Base-by-base conservation (phyloP, 495 filamentous ascomycete species). In the Lasiosphaeria miniovina region DNA sequence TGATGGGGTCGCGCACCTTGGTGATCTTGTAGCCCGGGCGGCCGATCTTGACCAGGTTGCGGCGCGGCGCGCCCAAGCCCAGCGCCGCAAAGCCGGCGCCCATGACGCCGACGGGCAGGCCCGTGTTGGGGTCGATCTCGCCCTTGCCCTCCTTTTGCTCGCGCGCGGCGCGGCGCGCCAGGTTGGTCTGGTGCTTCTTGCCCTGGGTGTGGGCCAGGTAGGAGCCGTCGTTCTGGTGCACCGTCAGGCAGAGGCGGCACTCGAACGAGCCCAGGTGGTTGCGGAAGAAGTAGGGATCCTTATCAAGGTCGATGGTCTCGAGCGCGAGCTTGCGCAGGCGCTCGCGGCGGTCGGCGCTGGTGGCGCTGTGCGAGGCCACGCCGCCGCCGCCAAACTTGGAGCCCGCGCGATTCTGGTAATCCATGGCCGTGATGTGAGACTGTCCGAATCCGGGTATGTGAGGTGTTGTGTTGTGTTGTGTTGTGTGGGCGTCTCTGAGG, bases 241-340 rank as follows among this genome's bases (percentile, higher is more conserved):
- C 95, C 3, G 94, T 99, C 36, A 99, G 80, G 67, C 94, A 99
- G 45, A 99, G 88, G 14, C 95, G 90, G 73, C 94, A 99, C 72
- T 99, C 94, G 78, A 97, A 99, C 73, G 88, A 93, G 62, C 94
- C 94, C 63, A 98, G 90, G 68, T 99, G 94, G 79, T 99, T 99
- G 71, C 96, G 96, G 89, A 99, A 98, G 84, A 99, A 96, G 82
- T 98, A 99, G 0, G 94, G 94, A 78, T 99, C 94, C 77, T 98
- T 98, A 72, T 98, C 95, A 49, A 99, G 87, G 75, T 99, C 95
- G 81, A 99, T 99, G 17, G 90, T 91, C 78, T 99, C 94, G 63
- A 99, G 89, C 11, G 94, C 94, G 67, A 99, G 91, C 78, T 96
- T 96, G 71, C 94, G 93, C 24, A 98, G 87, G 55, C 95, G 92